Evolutionary conservation across 2,329 filamentous ascomycete genomes (phyloP), one percentile per base, ranked within the genome.

Genomic region (Botrytis tulipae): DNA sequence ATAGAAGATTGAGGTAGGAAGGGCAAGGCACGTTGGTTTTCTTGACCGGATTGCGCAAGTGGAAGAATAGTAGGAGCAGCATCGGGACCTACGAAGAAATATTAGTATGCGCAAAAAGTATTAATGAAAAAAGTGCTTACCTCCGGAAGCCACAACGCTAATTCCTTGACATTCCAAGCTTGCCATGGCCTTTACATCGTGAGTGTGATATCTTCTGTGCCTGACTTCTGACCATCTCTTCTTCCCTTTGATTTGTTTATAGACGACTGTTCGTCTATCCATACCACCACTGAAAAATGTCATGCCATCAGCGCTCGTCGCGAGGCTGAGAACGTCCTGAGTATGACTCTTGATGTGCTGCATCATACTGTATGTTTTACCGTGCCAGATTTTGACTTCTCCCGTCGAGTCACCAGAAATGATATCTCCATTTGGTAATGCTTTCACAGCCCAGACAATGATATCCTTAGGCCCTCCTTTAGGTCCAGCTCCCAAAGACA

Each of bases 381-480:
- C 93, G 81, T 97, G 94, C 92, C 95, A 99, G 80, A 98, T 93
- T 77, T 93, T 91, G 59, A 99, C 87, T 81, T 98, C 94, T 46
- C 96, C 96, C 8, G 94, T 95, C 4, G 96, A 98, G 82, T 99
- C 96, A 69, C 94, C 96, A 2, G 95, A 97, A 20, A 98, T 91
- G 75, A 99, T 96, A 77, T 96, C 94, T 68, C 94, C 95, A 79
- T 93, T 92, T 16, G 92, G 89, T 46, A 98, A 86, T 80, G 92
- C 94, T 83, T 94, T 97, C 75, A 99, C 92, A 70, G 93, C 92
- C 96, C 96, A 99, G 22, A 97, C 92, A 69, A 98, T 90, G 73
- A 95, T 91, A 77, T 97, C 92, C 82, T 93, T 95, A 29, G 92
- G 89, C 10, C 93, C 93, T 62, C 92, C 93, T 12, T 86, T 85